Evolutionary conservation across 1,139 yeast species (phyloP), one percentile per base, ranked within the genome.

Genomic region (Pichia sp.): DNA sequence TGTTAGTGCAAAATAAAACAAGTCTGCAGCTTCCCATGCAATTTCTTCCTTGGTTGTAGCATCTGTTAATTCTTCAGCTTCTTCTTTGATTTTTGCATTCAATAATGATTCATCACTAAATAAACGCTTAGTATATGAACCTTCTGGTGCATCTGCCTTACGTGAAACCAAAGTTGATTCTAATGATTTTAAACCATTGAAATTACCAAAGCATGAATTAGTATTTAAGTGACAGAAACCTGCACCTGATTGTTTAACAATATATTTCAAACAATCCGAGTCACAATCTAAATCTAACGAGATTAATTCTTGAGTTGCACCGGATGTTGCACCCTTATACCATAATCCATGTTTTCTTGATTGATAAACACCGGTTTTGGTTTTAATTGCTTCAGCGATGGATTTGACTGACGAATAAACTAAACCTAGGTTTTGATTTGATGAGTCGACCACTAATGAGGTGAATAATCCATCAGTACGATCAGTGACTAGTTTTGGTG

Each of bases 1-100:
- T n/a, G 88, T 76, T 74, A 90, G 68, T 12, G 94, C 90, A 67
- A 94, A 94, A 68, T 94, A 92, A 50, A 94, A 68, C 63, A 92
- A 74, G 65, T 94, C 99, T 8, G 98, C 98, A 49, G 95, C 92
- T 68, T 92, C 98, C 96, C 97, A 92, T 0, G 97, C 85, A 46
- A 89, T 77, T 54, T 92, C 97, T 3, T 77, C 77, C 56, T 74
- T 73, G 9, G 73, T 61, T 48, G 68, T 65, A 20, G 98, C 97
- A 50, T 88, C 97, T 38, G 90, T 81, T 54, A 92, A 77, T 67
- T 94, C 99, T 61, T 92, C 97, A 48, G 96, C 95, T 68, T 92
- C 99, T 70, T 92, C 98, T 65, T 81, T 80, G 67, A 92, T 83
- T 72, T 92, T 92, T 22, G 97, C 96, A 50, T 77, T 71, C 56